Evolutionary conservation across 2,329 filamentous ascomycete species (phyloP).

Genomic region (Penicillium sp.): DNA sequence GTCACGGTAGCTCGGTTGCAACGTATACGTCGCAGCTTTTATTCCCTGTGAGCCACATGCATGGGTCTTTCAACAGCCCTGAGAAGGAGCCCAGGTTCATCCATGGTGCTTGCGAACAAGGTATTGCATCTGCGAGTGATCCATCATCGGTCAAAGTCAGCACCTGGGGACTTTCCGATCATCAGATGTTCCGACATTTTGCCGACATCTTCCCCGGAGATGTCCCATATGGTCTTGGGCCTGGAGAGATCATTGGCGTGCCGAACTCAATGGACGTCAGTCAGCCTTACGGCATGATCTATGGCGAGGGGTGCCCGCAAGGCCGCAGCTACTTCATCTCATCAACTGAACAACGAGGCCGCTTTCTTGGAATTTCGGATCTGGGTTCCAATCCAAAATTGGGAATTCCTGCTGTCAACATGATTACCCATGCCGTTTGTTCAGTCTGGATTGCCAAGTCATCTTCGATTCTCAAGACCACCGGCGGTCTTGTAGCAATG

Average conservation of each 20-base stretch:
- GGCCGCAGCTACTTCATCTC: slow-evolving; percentile 74
- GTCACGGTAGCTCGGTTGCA: slow-evolving; percentile 65
- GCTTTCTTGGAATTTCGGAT: slow-evolving; percentile 61
- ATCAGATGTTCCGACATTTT: slow-evolving; percentile 68
- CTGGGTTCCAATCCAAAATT: slow-evolving; percentile 57
- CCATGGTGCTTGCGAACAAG: slow-evolving; percentile 74
- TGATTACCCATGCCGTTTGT: slow-evolving; percentile 64
- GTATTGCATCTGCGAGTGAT: slow-evolving; percentile 74
- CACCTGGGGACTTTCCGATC: slow-evolving; percentile 73
- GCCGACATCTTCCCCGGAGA: slow-evolving; percentile 69
- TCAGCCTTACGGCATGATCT: slow-evolving; percentile 73
- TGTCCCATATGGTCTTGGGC: slow-evolving; percentile 68
- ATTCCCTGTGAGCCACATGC: slow-evolving; percentile 70
- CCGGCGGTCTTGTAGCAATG: slow-evolving; percentile 73
- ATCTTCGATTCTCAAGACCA: slow-evolving; percentile 61
- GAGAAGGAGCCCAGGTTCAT: slow-evolving; percentile 74
- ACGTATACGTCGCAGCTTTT: slow-evolving; percentile 82
- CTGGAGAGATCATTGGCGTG: slow-evolving; percentile 66
- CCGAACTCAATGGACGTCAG: slow-evolving; percentile 90
- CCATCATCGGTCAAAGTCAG: slow-evolving; percentile 68
- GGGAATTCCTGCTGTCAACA: slow-evolving; percentile 71
- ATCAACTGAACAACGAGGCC: slow-evolving; percentile 66
- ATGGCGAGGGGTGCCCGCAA: slow-evolving; percentile 79
- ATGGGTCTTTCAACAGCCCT: slow-evolving; percentile 65
- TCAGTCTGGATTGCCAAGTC: slow-evolving; percentile 90